Percentiles rank a stretch among this genome's conserved stretches.
These are phyloP conservation scores for Lecanoromycetidae sp. DNA, from an alignment of 2,329 filamentous ascomycete species.

Conservation along the genomic window DNA sequence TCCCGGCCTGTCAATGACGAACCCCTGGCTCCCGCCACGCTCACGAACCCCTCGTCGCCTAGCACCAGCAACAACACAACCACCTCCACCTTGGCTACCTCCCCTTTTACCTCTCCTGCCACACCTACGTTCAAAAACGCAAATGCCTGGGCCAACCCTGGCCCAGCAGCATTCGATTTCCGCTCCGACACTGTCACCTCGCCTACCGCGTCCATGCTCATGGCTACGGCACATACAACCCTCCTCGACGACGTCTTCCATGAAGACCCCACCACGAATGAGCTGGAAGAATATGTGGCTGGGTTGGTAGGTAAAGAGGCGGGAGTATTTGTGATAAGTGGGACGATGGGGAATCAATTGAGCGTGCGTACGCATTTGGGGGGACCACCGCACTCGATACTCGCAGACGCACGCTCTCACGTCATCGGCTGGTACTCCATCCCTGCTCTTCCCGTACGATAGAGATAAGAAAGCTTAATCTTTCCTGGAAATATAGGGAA, in stretches of 20 bases:
- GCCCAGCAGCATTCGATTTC: constrained; percentile 45
- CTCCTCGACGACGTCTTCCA: constrained; percentile 73
- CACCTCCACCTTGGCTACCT: not conserved
- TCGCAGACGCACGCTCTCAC: constrained; percentile 70
- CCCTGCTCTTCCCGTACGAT: not conserved
- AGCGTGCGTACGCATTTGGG: constrained; percentile 64
- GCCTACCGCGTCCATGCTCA: constrained; percentile 69
- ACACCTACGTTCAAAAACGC: no score
- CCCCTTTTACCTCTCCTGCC: no score
- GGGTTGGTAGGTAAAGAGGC: constrained; percentile 62
- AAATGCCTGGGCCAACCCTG: constrained; percentile 33
- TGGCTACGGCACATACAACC: constrained; percentile 60
- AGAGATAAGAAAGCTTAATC: not conserved
- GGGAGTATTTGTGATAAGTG: constrained; percentile 70
- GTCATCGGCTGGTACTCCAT: constrained; percentile 52
- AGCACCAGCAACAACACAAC: not conserved
- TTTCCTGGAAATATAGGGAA: constrained; percentile 30
- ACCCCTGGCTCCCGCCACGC: no score
- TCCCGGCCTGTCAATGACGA: no score
- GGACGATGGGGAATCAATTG: constrained; percentile 91
- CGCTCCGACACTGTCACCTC: constrained; percentile 60
- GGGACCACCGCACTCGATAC: constrained; percentile 66
- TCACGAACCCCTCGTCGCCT: no score
- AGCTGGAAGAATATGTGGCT: constrained; percentile 64
- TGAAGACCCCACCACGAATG: constrained; percentile 67